These are phyloP conservation scores for Cordyceps tenuipes DNA, from an alignment of 2,329 filamentous ascomycete genomes.

Conservation along the genomic window DNA sequence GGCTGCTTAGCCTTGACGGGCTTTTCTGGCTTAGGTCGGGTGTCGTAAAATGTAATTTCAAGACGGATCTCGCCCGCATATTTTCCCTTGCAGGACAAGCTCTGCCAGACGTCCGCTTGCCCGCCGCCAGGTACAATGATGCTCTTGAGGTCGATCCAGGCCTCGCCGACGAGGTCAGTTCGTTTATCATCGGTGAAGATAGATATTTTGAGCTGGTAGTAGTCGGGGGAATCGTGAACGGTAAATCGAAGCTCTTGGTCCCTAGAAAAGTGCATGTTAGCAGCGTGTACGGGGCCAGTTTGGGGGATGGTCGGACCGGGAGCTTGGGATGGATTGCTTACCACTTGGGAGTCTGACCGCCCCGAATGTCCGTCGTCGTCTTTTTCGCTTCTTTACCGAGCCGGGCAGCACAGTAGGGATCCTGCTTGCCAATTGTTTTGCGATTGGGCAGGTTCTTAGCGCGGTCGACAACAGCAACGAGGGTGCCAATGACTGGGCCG, in stretches of 20 bases:
- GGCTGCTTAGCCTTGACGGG: conserved; percentile 45
- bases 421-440: conserved; percentile 97
- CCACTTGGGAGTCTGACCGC: conserved; percentile 94
- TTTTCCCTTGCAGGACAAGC: conserved; percentile 78
- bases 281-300: background rate
- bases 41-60: conserved; percentile 95
- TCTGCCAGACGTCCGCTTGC: conserved; percentile 92
- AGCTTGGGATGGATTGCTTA: conserved; percentile 31
- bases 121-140: conserved; percentile 81
- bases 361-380: conserved; percentile 86
- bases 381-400: conserved; percentile 97
- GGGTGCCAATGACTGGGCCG: conserved; percentile 84
- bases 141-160: conserved; percentile 74
- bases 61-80: conserved; percentile 93
- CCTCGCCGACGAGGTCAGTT: conserved; percentile 92
- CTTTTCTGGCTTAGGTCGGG: conserved; percentile 72
- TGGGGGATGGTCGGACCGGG: background rate
- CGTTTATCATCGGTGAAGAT: conserved; percentile 98
- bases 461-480: conserved; percentile 85
- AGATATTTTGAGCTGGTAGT: conserved; percentile 89
- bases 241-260: conserved; percentile 94
- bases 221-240: conserved; percentile 93
- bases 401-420: conserved; percentile 90
- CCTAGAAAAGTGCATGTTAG: conserved; percentile 45
- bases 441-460: conserved; percentile 96